Conservation (phyloP, 441 rosid genomes). For the Melastoma candidum region DNA sequence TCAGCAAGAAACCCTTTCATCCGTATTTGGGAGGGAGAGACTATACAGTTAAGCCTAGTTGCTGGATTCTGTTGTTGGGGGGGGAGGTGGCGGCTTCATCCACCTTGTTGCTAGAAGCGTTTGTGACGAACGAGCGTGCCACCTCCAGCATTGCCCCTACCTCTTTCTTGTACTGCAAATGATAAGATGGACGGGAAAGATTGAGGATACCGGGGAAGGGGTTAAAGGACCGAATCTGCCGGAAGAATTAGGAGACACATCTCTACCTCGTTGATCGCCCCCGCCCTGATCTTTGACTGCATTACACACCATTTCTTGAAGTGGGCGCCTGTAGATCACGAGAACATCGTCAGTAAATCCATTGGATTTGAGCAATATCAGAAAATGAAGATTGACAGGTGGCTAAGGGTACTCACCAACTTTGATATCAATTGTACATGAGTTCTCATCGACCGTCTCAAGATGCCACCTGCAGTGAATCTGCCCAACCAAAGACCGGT, state of each 20-base stretch:
- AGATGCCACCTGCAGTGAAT: slow-evolving; percentile 80
- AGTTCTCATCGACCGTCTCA: slow-evolving; percentile 56
- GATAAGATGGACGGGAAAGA: not conserved
- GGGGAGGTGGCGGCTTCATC: slow-evolving; percentile 16
- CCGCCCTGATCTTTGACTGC: slow-evolving; percentile 93
- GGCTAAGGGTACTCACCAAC: slow-evolving; percentile 54
- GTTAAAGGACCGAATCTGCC: not conserved
- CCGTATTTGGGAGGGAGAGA: not conserved
- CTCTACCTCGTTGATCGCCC: slow-evolving; percentile 76
- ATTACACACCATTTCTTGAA: slow-evolving; percentile 98
- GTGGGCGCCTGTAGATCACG: slow-evolving; percentile 63
- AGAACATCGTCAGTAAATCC: not conserved
- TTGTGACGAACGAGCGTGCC: slow-evolving; percentile 38
- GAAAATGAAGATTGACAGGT: not conserved
- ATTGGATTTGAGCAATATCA: not conserved
- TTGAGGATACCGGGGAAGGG: not conserved
- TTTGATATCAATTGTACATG: slow-evolving; percentile 57
- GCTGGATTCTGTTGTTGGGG: slow-evolving; percentile 19
- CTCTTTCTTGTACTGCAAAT: slow-evolving; percentile 32
- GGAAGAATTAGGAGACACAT: not conserved
- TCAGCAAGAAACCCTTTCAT: not conserved
- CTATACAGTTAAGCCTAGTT: slow-evolving; percentile 11
- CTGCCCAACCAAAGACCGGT: slow-evolving; percentile 31
- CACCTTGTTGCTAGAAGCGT: slow-evolving; percentile 10
- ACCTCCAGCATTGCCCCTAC: slow-evolving; percentile 61